A percentile compares a stretch with the other conserved stretches of the same genome.
phyloP scores from a whole-genome alignment of 768 basidiomycete genomes.

The Suillus tomentosus region DNA sequence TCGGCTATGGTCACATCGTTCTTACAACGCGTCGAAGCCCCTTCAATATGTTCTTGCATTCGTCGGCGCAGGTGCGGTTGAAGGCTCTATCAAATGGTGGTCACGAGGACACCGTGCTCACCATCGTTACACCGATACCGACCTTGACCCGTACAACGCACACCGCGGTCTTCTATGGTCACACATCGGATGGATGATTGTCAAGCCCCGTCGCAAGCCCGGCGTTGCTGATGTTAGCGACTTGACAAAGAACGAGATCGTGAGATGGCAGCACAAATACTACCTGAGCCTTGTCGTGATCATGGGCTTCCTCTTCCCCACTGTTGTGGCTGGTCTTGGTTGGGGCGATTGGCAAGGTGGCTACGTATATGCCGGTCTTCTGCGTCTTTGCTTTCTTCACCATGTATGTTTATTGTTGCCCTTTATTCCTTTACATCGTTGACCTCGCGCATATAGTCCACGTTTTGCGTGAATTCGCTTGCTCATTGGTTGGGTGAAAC shows the following conservation, averaged over 20 bases:
- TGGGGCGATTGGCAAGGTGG: conserved; percentile 92
- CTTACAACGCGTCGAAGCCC: conserved; percentile 88
- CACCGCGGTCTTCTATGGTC: conserved; percentile 87
- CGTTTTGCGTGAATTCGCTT: conserved; percentile 95
- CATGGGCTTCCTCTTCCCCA: conserved; percentile 76
- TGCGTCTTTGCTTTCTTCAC: conserved; percentile 82
- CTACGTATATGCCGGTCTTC: conserved; percentile 80
- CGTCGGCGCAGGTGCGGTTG: conserved; percentile 88
- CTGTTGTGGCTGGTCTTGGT: conserved; percentile 69
- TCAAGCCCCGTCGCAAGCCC: conserved; percentile 87
- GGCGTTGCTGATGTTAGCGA: conserved; percentile 92
- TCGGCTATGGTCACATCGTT: conserved; percentile 94
- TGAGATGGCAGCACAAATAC: conserved; percentile 86
- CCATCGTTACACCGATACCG: conserved; percentile 96
- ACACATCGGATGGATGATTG: conserved; percentile 90
- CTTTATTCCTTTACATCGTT: not conserved
- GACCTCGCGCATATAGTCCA: conserved; percentile 56
- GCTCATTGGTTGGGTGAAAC: conserved; percentile 95
- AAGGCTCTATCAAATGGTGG: conserved; percentile 99
- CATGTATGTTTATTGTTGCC: conserved; percentile 57
- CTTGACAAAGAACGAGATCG: conserved; percentile 73
- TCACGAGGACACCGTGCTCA: conserved; percentile 96
- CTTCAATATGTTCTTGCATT: conserved; percentile 84
- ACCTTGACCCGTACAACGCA: conserved; percentile 94
- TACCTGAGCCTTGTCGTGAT: conserved; percentile 70